Evolutionary conservation across 176 grass and related monocot genomes (phyloP).

Genomic region (Carex parvula): DNA sequence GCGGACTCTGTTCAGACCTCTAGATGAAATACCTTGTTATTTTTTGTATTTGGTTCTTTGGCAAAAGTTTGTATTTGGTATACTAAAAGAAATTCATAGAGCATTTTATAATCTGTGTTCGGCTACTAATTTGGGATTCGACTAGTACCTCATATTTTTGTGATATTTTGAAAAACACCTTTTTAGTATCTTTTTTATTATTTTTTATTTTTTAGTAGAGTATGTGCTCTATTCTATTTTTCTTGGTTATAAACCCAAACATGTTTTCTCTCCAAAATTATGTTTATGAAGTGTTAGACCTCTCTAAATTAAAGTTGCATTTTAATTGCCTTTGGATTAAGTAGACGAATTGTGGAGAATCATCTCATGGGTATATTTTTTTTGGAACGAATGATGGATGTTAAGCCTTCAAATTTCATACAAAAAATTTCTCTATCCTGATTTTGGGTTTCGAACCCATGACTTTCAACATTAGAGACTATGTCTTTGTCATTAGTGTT

Average conservation of each 20-base stretch:
- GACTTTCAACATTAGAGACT: too few relatives aligned
- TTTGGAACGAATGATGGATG: too few relatives aligned
- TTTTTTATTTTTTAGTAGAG: background rate
- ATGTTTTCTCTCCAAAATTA: background rate
- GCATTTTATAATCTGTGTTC: background rate
- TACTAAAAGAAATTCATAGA: background rate
- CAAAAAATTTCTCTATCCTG: too few relatives aligned
- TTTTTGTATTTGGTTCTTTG: background rate
- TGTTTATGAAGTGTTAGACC: background rate
- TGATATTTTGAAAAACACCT: background rate
- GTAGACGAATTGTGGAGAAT: background rate
- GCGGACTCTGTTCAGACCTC: background rate
- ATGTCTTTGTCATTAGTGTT: background rate
- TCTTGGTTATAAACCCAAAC: background rate
- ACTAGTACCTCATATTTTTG: background rate
- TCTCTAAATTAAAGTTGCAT: background rate
- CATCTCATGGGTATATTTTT: background rate
- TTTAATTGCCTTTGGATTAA: background rate
- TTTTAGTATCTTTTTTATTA: background rate
- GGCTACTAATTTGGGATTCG: background rate
- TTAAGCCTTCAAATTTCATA: too few relatives aligned
- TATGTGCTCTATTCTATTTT: background rate
- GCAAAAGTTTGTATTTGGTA: background rate
- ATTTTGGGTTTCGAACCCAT: too few relatives aligned
- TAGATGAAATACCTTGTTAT: background rate